Evolutionary conservation across 75 land plant genomes (phyloP), one percentile per base, ranked within the genome.

Genomic region (Picea glauca): DNA sequence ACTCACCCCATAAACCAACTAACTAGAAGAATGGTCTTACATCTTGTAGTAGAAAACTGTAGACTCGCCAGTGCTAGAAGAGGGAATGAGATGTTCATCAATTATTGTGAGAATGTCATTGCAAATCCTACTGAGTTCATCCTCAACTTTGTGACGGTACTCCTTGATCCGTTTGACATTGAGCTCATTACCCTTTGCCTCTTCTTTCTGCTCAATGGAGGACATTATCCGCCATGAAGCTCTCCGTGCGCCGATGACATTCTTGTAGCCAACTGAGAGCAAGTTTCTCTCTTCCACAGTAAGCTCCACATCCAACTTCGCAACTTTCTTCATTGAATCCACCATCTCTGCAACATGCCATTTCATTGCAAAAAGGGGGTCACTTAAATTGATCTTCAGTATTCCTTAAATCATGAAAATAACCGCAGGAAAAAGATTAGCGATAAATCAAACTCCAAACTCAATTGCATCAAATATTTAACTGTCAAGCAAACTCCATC

Each of bases 41-140:
- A 95, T 95, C 82, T 95, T 95, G 81, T 95, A 91, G 81, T 91
- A 95, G 78, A 95, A 95, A 31, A 95, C 98, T 13, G 91, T 87
- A 17, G 94, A 91, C 84, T 95, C 98, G n/a, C 92, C 96, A 58
- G 91, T 77, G 80, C 64, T 72, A 17, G 94, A 86, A 50, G 91
- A 86, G 5, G 98, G 98, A 73, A 95, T 80, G 33, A 95, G 85
- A 84, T 95, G 94, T 79, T 87, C 88, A 74, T 95, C 96, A 30
- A 95, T 91, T 72, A 95, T 87, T 15, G 81, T 78, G 63, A 95
- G 81, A 62, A 95, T 93, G 78, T 93, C 98, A 70, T 85, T 50
- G 85, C 98, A 93, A 20, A 93, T 95, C 84, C 84, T 90, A 26
- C 91, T 77, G 11, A 95, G 88, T 75, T 95, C 96, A 15, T 95